Evolutionary conservation across 1,284 basidiomycete species (phyloP), one percentile per base, ranked within the genome.

Genomic region (Trichosporon faecale): DNA sequence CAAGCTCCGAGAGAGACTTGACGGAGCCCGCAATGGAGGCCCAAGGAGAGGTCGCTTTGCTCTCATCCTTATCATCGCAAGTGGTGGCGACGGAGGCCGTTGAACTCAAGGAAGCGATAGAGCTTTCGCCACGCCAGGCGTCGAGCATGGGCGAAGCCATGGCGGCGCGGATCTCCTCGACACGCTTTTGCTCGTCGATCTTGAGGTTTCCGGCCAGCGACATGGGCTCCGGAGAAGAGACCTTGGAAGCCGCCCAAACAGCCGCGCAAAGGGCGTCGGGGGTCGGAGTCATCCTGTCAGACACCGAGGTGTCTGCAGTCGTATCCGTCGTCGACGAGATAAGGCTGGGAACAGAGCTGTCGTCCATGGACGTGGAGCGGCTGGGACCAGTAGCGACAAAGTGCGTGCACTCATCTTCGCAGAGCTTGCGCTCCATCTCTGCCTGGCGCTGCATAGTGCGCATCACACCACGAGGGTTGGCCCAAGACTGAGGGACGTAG

Each of bases 401-500:
- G 69, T 77, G 79, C 29, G 74, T 75, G 37, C 66, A 67, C 2
- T 70, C 66, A 18, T 64, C 71, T 21, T 71, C 57, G 25, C 68
- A 74, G 16, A 83, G 66, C 18, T 68, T 49, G 4, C 68, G 70
- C 65, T 84, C 83, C 64, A 85, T 85, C n/a, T 79, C 77, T 2
- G 85, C 83, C 82, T 94, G 91, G 25, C 88, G 87, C 33, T 84
- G 83, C 77, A 89, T 88, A 21, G 93, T 85, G 40, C 87, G 83
- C 60, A 84, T 81, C 69, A 90, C 89, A 63, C 90, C 86, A 25
- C 88, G 86, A 1, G 92, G 92, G 65, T 88, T 85, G 70, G 89
- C 87, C 52, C 91, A 79, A 23, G 90, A 91, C 63, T 93, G 84
- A 0, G 93, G 93, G 1, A 88, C 82, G 76, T 94, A 95, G 29